Conservation (phyloP, 2,329 filamentous ascomycete species). For the Talaromyces amestolkiae region DNA sequence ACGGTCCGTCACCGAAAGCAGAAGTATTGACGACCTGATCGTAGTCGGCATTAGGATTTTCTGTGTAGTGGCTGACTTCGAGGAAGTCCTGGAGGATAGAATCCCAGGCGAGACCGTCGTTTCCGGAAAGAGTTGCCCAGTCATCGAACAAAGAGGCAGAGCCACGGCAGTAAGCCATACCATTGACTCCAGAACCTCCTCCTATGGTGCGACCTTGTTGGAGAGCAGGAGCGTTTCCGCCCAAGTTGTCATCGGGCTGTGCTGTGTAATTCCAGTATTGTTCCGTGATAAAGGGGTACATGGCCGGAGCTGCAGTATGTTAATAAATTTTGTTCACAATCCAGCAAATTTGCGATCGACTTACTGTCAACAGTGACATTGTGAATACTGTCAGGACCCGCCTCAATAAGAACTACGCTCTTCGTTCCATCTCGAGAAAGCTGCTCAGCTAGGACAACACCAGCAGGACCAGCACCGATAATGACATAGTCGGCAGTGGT, state of each 20-base stretch:
- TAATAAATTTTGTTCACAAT: not conserved
- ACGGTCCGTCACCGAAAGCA: not conserved
- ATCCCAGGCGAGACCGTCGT: conserved; percentile 22
- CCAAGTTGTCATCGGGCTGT: not conserved
- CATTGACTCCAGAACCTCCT: conserved; percentile 25
- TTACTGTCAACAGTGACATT: not conserved
- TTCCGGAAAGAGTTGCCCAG: conserved; percentile 24
- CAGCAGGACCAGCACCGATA: not conserved
- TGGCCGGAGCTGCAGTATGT: not conserved
- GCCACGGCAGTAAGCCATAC: conserved; percentile 24
- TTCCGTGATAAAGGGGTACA: not conserved
- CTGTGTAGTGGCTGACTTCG: not conserved
- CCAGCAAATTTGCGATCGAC: not conserved
- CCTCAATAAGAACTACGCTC: not conserved
- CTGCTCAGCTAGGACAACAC: conserved; percentile 5
- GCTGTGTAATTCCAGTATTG: not conserved
- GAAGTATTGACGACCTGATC: not conserved
- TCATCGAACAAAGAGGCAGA: conserved; percentile 26
- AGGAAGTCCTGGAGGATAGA: not conserved
- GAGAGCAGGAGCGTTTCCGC: not conserved
- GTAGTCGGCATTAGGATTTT: not conserved
- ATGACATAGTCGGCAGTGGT: not conserved
- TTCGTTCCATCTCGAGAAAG: not conserved
- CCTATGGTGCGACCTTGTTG: conserved; percentile 24
- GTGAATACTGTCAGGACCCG: not conserved